These are phyloP conservation scores for Euptelea pleiosperma DNA, from an alignment of 164 flowering plant genomes.

Conservation along the genomic window DNA sequence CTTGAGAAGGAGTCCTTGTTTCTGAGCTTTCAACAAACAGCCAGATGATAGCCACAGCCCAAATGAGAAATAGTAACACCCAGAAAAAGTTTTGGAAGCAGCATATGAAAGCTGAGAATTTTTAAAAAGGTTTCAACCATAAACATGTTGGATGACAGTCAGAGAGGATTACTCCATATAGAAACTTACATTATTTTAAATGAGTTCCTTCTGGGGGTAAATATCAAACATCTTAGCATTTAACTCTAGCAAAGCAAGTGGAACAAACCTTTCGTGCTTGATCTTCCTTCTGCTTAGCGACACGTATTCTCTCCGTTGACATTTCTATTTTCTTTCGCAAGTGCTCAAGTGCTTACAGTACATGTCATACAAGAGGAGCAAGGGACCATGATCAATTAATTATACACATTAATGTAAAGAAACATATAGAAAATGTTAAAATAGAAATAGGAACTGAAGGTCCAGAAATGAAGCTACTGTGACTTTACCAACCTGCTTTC, in stretches of 20 bases:
- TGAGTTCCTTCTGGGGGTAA: too few species aligned
- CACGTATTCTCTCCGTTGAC: conserved; percentile 71
- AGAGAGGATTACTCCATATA: too few species aligned
- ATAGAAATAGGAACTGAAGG: conserved; percentile 4
- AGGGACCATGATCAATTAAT: neutral
- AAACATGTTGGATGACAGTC: too few species aligned
- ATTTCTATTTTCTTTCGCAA: conserved; percentile 90
- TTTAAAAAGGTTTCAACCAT: too few species aligned
- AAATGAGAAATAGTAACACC: too few species aligned
- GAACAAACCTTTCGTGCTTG: conserved; percentile 73
- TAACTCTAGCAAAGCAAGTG: conserved; percentile 1
- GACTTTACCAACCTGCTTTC: conserved; percentile 69
- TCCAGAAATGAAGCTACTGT: conserved; percentile 9
- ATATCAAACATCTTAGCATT: too few species aligned
- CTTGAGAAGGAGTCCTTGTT: too few species aligned
- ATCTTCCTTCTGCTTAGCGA: conserved; percentile 84
- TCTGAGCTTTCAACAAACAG: too few species aligned
- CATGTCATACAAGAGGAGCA: conserved; percentile 19
- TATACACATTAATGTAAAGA: conserved; percentile 5
- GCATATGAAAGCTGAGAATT: too few species aligned
- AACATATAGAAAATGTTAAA: neutral
- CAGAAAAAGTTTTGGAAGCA: too few species aligned
- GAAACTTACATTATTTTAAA: too few species aligned
- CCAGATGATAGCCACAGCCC: too few species aligned
- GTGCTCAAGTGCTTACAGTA: conserved; percentile 70